These are phyloP conservation scores for Backusella luteola DNA, from an alignment of 192 early-diverging fungal species.

Conservation along the genomic window DNA sequence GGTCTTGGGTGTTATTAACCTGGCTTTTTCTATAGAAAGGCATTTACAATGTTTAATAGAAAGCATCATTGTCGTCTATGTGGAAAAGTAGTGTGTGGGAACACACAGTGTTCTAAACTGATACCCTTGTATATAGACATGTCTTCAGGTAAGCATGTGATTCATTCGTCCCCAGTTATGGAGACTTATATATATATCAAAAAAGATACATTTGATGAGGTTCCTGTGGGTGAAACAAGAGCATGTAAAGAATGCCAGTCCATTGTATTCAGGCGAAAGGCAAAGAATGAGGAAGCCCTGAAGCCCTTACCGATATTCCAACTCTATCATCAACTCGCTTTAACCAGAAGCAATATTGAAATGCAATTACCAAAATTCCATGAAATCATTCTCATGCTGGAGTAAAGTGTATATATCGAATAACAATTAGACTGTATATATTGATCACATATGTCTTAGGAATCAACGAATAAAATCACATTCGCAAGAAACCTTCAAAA, in stretches of 20 bases:
- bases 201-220: slow-evolving; percentile 32
- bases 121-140: slow-evolving; percentile 13
- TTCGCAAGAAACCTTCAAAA: slow-evolving; percentile 51
- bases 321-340: slow-evolving; percentile 44
- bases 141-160: slow-evolving; percentile 12
- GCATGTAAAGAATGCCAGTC: slow-evolving; percentile 58
- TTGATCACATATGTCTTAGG: slow-evolving; percentile 21
- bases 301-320: slow-evolving; percentile 30
- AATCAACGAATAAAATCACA: slow-evolving; percentile 34
- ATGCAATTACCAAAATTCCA: slow-evolving; percentile 53
- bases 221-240: slow-evolving; percentile 50
- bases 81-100: slow-evolving; percentile 16
- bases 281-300: slow-evolving; percentile 35
- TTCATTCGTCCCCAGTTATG: too few relatives aligned
- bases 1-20: background rate
- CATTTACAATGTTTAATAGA: slow-evolving; percentile 9
- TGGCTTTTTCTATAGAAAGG: background rate
- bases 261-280: slow-evolving; percentile 49
- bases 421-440: too few relatives aligned
- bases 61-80: slow-evolving; percentile 12
- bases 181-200: background rate
- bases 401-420: slow-evolving; percentile 31
- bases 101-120: slow-evolving; percentile 4
- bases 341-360: slow-evolving; percentile 42
- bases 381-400: slow-evolving; percentile 50